phyloP scores from a whole-genome alignment of 2,329 filamentous ascomycete genomes.

The Microcyclospora pomicola region DNA sequence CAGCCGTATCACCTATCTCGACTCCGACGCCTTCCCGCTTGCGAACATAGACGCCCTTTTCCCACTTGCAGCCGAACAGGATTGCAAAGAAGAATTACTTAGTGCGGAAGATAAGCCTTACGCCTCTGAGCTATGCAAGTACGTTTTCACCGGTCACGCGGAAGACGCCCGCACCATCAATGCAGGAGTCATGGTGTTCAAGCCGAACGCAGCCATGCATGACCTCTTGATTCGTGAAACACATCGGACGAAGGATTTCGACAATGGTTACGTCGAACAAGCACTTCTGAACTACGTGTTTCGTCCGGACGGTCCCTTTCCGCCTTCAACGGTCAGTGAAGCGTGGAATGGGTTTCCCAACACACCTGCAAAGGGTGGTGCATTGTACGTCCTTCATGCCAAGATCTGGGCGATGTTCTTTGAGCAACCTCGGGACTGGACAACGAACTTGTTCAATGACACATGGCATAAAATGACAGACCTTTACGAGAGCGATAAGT shows the following conservation, averaged over 20 bases:
- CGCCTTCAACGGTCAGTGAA: conserved; percentile 13
- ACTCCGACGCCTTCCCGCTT: conserved; percentile 23
- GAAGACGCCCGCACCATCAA: conserved; percentile 15
- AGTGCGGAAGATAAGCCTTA: conserved; percentile 14
- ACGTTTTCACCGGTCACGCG: conserved; percentile 17
- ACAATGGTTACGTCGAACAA: conserved; percentile 22
- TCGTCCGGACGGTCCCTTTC: conserved; percentile 16
- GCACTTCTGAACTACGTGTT: conserved; percentile 24
- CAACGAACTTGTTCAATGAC: not conserved
- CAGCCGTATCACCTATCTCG: conserved; percentile 19
- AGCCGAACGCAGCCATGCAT: conserved; percentile 19
- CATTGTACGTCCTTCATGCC: conserved; percentile 22
- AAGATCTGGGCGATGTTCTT: conserved; percentile 18
- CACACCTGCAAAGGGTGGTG: conserved; percentile 12
- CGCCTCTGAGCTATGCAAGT: conserved; percentile 16
- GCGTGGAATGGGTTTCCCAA: conserved; percentile 20
- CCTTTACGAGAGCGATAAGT: conserved; percentile 4
- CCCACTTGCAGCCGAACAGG: conserved; percentile 8
- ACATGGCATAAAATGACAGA: conserved; percentile 3
- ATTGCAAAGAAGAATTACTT: conserved; percentile 15
- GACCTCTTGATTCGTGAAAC: conserved; percentile 21
- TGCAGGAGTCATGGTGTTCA: conserved; percentile 21
- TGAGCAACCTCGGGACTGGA: conserved; percentile 1
- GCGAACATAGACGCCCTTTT: conserved; percentile 21
- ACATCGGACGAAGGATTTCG: conserved; percentile 19